phyloP scores from a whole-genome alignment of 331 rosid genomes.

The Dryas integrifolia region DNA sequence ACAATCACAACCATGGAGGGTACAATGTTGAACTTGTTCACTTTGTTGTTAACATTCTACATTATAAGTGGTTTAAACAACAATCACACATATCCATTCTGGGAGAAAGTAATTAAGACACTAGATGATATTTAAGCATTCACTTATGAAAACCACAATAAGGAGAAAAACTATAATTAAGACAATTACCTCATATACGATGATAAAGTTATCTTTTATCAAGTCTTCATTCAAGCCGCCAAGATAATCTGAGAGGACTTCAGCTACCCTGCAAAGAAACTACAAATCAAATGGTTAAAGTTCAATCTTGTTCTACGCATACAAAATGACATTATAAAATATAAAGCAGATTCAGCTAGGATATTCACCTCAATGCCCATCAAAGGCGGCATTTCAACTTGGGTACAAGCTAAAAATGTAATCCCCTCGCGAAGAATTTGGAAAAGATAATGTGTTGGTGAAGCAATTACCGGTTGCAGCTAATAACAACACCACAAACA shows the following conservation, averaged over 20 bases:
- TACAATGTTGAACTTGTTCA: neutral
- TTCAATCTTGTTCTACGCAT: neutral
- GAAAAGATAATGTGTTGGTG: slow-evolving; percentile 97
- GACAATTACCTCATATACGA: slow-evolving; percentile 71
- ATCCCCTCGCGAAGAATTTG: slow-evolving; percentile 86
- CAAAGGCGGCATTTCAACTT: slow-evolving; percentile 96
- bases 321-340: slow-evolving; percentile 1
- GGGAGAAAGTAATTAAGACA: slow-evolving; percentile 10
- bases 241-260: slow-evolving; percentile 81
- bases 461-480: slow-evolving; percentile 89
- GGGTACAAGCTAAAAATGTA: slow-evolving; percentile 91
- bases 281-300: slow-evolving; percentile 49
- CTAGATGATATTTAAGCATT: neutral
- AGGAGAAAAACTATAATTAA: slow-evolving; percentile 1
- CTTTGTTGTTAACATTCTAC: neutral
- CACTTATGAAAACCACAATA: neutral
- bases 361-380: slow-evolving; percentile 85
- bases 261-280: slow-evolving; percentile 97
- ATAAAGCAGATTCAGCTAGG: neutral
- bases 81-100: neutral
- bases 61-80: neutral
- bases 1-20: neutral
- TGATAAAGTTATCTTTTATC: slow-evolving; percentile 82
- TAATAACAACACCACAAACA: slow-evolving; percentile 28
- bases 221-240: slow-evolving; percentile 87